phyloP scores from a whole-genome alignment of 2,329 filamentous ascomycete species.

The Aspergillus japonicus region DNA sequence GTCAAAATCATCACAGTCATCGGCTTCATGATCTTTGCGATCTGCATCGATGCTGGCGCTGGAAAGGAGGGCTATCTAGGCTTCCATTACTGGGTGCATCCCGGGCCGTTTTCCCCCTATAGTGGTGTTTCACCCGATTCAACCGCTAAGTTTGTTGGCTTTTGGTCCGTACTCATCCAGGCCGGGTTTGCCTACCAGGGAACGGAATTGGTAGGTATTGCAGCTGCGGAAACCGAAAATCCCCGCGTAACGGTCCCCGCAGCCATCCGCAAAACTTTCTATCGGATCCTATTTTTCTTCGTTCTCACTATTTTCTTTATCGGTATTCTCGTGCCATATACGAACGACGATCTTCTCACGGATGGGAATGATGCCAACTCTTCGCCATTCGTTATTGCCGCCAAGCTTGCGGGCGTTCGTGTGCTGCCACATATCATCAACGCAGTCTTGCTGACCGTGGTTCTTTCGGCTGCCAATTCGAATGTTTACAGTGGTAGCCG shows the following conservation, averaged over 20 bases:
- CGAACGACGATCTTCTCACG: conserved; percentile 55
- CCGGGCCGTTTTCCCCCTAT: conserved; percentile 66
- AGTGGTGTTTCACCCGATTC: conserved; percentile 19
- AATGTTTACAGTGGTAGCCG: conserved; percentile 55
- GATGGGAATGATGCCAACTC: conserved; percentile 39
- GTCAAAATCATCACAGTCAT: conserved; percentile 75
- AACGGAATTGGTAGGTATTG: conserved; percentile 72
- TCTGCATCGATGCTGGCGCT: conserved; percentile 71
- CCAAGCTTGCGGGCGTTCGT: conserved; percentile 38
- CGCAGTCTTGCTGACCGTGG: conserved; percentile 43
- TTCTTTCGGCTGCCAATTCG: conserved; percentile 45
- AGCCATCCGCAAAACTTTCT: conserved; percentile 73
- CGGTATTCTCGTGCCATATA: conserved; percentile 65
- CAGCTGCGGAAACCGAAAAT: conserved; percentile 73
- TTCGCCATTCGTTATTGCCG: conserved; percentile 47
- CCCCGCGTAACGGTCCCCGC: conserved; percentile 69
- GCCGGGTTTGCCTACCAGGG: conserved; percentile 52
- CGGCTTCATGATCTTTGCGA: conserved; percentile 74
- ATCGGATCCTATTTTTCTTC: conserved; percentile 66
- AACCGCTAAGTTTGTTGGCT: conserved; percentile 62
- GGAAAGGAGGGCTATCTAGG: conserved; percentile 68
- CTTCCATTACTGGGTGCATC: conserved; percentile 68
- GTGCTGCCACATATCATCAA: conserved; percentile 44
- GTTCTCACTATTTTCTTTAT: conserved; percentile 59
- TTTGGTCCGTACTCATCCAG: conserved; percentile 52